Base-by-base conservation (phyloP, 768 basidiomycete species). In the Tephrocybe sp. region DNA sequence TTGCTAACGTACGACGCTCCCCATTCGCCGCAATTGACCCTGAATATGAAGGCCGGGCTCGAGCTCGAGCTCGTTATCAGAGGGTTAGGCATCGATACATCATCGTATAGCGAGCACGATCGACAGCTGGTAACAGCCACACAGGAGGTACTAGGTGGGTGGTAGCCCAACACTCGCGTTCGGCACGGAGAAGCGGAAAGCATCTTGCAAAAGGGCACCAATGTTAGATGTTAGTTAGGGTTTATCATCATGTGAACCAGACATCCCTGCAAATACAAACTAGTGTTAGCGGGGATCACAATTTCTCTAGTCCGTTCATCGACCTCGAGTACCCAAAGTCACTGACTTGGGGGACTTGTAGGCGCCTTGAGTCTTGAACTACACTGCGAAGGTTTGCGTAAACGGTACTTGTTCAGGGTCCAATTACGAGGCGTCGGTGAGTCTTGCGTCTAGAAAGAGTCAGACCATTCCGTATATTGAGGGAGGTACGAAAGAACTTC, bases 81-180 rank as follows among this genome's bases (percentile, higher is more conserved):
- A 4, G 18, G 1, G 15, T 44, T 44, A 42, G 19, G 33, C 49
- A 23, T 34, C 22, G 29, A 37, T 50, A 21, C 21, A n/a, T 27
- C 37, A 44, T 44, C 34, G 39, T 37, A 30, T 31, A 21, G 21
- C 42, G 49, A 50, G 49, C 37, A 50, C 36, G 42, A 50, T 50
- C 42, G 49, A 50, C 49, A 50, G 49, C 42, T 44, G 27, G 42
- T 31, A 18, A 50, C 36, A 50, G 49, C 49, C 49, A 50, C 49
- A 44, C 29, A 50, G 49, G 49, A 50, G 49, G 42, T 38, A 15
- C 33, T 15, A 34, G 42, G 23, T 10, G 15, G 19, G 33, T 24
- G 37, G 42, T 30, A 44, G 49, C 12, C 42, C 36, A 36, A 39
- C 49, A 39, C 21, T 50, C 34, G 19, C 42, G 37, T 23, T 50